phyloP scores from a whole-genome alignment of 2,329 filamentous ascomycete species.

The Hypoxylon sp. region DNA sequence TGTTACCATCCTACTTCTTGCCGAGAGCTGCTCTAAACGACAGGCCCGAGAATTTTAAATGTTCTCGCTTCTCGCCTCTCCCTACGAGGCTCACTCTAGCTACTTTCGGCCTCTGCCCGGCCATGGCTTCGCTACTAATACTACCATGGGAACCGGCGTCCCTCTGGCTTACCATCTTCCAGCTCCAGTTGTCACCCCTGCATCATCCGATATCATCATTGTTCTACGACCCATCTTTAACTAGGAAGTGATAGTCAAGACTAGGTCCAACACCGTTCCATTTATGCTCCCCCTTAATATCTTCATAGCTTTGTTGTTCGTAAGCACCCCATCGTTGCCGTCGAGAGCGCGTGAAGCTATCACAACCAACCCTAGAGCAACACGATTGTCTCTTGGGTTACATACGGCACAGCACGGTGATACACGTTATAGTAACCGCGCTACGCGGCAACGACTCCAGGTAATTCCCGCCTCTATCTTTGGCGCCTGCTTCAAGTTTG shows the following conservation, averaged over 20 bases:
- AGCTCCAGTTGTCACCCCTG: background rate
- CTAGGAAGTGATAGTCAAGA: background rate
- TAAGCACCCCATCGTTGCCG: background rate
- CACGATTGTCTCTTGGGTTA: slow-evolving; percentile 9
- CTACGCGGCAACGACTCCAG: background rate
- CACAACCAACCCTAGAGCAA: slow-evolving; percentile 1
- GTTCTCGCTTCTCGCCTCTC: background rate
- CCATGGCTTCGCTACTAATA: background rate
- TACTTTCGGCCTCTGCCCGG: background rate
- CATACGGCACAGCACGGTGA: slow-evolving; percentile 29
- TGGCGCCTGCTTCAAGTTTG: background rate
- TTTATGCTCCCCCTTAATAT: background rate
- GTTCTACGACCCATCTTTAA: background rate
- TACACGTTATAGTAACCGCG: background rate
- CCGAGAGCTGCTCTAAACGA: slow-evolving; percentile 1
- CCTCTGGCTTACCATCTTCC: background rate
- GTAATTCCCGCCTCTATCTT: background rate
- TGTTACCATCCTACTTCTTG: slow-evolving; percentile 16
- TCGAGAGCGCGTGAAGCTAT: background rate
- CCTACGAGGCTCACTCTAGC: background rate
- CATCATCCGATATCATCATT: slow-evolving; percentile 1
- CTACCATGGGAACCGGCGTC: background rate
- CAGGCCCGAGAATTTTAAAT: background rate
- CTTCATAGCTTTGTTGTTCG: background rate
- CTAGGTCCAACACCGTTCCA: slow-evolving; percentile 3